phyloP scores from a whole-genome alignment of 2,329 filamentous ascomycete species.

The Talaromyces atroroseus region DNA sequence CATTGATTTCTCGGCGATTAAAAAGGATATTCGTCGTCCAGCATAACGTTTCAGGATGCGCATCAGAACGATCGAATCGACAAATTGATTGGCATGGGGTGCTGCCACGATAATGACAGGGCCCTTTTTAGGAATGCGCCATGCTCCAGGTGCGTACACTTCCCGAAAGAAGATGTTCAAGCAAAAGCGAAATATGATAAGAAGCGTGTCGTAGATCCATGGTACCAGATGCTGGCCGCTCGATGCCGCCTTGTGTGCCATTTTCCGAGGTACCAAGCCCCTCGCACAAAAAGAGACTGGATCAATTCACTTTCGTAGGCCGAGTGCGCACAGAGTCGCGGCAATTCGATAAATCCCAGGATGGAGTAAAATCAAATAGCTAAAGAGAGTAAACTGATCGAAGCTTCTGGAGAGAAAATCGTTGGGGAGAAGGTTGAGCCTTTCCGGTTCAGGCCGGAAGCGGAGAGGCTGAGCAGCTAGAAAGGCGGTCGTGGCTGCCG shows the following conservation, averaged over 20 bases:
- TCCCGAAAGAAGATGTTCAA: conserved; percentile 97
- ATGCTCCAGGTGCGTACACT: conserved; percentile 87
- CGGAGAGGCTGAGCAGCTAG: not conserved
- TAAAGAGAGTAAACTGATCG: not conserved
- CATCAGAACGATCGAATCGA: conserved; percentile 91
- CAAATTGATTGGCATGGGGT: conserved; percentile 97
- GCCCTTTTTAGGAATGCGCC: conserved; percentile 84
- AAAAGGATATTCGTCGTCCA: conserved; percentile 79
- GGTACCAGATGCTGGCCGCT: conserved; percentile 31
- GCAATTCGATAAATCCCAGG: too few relatives aligned
- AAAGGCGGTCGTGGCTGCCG: not conserved
- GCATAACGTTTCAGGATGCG: conserved; percentile 82
- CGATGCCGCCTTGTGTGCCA: conserved; percentile 5
- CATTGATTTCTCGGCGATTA: conserved; percentile 95
- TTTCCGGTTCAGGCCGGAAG: not conserved
- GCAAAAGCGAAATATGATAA: conserved; percentile 57
- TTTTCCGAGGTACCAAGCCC: not conserved
- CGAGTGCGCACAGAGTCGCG: not conserved
- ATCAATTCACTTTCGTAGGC: not conserved
- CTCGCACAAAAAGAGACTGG: not conserved
- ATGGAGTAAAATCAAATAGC: too few relatives aligned
- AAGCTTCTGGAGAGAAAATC: not conserved
- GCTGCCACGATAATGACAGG: conserved; percentile 94
- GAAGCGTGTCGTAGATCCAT: conserved; percentile 46
- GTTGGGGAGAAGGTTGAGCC: not conserved